Percentiles rank a stretch among this genome's conserved stretches.
Conservation (phyloP, 768 basidiomycete species). For the Collybiopsis luxurians region DNA sequence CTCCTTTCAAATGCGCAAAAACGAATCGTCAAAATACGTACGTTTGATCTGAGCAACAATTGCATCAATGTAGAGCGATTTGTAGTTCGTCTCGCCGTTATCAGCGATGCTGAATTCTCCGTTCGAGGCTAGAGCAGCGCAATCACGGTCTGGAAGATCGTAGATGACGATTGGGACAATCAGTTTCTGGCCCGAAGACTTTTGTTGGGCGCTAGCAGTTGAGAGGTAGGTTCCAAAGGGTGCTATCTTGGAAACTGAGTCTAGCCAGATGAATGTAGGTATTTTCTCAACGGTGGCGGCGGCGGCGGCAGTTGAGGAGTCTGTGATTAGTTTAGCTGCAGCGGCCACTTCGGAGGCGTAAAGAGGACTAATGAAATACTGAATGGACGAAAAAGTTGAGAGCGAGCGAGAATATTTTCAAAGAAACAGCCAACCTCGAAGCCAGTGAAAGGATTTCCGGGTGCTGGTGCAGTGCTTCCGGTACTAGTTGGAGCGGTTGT, state of each 20-base stretch:
- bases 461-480: conserved; percentile 33
- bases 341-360: conserved; percentile 53
- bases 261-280: conserved; percentile 64
- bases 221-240: conserved; percentile 56
- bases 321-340: conserved; percentile 46
- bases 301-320: conserved; percentile 47
- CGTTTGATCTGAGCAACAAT: conserved; percentile 55
- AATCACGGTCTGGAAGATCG: conserved; percentile 66
- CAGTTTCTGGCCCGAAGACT: conserved; percentile 45
- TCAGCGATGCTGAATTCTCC: conserved; percentile 63
- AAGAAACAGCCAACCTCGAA: conserved; percentile 32
- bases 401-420: background rate
- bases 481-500: conserved; percentile 25
- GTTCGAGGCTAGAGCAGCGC: conserved; percentile 62
- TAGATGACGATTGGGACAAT: conserved; percentile 53
- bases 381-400: background rate
- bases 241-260: conserved; percentile 52
- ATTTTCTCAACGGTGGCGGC: conserved; percentile 49
- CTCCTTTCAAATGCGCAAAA: background rate
- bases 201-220: conserved; percentile 43
- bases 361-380: conserved; percentile 54
- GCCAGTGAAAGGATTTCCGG: conserved; percentile 54
- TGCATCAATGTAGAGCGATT: conserved; percentile 54
- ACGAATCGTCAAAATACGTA: conserved; percentile 22
- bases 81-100: conserved; percentile 53